Conservation (phyloP, 2,329 filamentous ascomycete genomes). For the Talaromyces rugulosus region DNA sequence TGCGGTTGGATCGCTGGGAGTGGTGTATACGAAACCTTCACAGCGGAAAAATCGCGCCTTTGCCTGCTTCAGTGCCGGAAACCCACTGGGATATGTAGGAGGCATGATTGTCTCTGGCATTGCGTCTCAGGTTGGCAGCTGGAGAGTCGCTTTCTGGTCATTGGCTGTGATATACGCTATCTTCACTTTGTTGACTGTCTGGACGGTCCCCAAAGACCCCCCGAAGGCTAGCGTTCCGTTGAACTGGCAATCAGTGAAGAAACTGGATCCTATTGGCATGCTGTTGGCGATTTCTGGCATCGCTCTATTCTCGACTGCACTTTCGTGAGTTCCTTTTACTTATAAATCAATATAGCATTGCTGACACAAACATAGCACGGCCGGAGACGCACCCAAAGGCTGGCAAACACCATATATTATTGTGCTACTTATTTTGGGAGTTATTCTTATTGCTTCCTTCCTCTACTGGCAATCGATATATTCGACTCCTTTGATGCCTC, state of each 20-base stretch:
- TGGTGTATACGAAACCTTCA: slow-evolving; percentile 58
- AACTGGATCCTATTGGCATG: slow-evolving; percentile 60
- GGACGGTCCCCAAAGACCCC: slow-evolving; percentile 57
- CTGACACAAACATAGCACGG: slow-evolving; percentile 29
- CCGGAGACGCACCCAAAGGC: slow-evolving; percentile 55
- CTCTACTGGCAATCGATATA: slow-evolving; percentile 59
- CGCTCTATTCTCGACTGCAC: slow-evolving; percentile 59
- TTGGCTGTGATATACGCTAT: slow-evolving; percentile 61
- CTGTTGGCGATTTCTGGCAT: slow-evolving; percentile 60
- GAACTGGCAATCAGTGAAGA: slow-evolving; percentile 48
- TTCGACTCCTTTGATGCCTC: slow-evolving; percentile 50
- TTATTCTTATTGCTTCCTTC: slow-evolving; percentile 54
- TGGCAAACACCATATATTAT: slow-evolving; percentile 63
- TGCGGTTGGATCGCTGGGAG: slow-evolving; percentile 61
- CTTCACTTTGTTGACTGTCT: slow-evolving; percentile 55
- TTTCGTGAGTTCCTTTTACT: slow-evolving; percentile 43
- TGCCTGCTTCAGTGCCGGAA: slow-evolving; percentile 58
- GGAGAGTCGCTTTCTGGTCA: slow-evolving; percentile 61
- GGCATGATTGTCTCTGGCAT: slow-evolving; percentile 60
- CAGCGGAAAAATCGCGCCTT: slow-evolving; percentile 62
- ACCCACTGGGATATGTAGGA: slow-evolving; percentile 54
- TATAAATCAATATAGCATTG: background rate
- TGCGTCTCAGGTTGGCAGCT: slow-evolving; percentile 57
- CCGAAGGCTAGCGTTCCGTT: slow-evolving; percentile 41
- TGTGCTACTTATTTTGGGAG: slow-evolving; percentile 57